These are phyloP conservation scores for Hippophae rhamnoides DNA, from an alignment of 306 rosid species.

Conservation along the genomic window DNA sequence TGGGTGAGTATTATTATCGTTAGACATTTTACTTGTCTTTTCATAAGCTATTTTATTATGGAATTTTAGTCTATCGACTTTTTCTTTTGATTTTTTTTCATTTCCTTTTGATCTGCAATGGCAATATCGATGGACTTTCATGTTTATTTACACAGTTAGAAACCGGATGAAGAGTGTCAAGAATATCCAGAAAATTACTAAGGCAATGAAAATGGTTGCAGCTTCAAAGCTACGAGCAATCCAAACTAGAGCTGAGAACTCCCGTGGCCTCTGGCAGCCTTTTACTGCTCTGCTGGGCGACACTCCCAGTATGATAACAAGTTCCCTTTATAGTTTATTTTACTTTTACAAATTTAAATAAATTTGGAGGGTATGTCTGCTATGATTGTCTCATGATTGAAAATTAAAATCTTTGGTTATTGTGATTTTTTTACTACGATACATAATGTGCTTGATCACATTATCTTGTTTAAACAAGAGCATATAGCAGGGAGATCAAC, in stretches of 20 bases:
- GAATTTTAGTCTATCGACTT: conserved; percentile 3
- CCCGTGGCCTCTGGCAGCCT: conserved; percentile 98
- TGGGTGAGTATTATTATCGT: conserved; percentile 42
- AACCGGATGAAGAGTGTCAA: conserved; percentile 97
- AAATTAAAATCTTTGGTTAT: too few relatives aligned
- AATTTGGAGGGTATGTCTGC: not conserved
- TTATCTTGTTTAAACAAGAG: too few relatives aligned
- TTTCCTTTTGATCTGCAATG: not conserved
- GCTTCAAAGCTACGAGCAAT: conserved; percentile 89
- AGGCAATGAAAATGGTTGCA: conserved; percentile 99
- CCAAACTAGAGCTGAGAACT: conserved; percentile 76
- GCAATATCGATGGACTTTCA: conserved; percentile 8
- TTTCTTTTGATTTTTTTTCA: not conserved
- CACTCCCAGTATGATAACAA: conserved; percentile 50
- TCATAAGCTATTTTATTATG: not conserved
- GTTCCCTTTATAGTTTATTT: not conserved
- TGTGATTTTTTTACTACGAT: too few relatives aligned
- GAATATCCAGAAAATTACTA: conserved; percentile 91
- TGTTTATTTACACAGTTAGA: conserved; percentile 44
- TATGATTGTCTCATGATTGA: too few relatives aligned
- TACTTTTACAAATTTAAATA: not conserved
- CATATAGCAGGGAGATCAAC: too few relatives aligned
- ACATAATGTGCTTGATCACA: too few relatives aligned
- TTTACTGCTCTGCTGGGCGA: conserved; percentile 94
- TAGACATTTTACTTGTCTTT: not conserved